phyloP scores from a whole-genome alignment of 164 flowering plant genomes.

The Tetracentron sinense region DNA sequence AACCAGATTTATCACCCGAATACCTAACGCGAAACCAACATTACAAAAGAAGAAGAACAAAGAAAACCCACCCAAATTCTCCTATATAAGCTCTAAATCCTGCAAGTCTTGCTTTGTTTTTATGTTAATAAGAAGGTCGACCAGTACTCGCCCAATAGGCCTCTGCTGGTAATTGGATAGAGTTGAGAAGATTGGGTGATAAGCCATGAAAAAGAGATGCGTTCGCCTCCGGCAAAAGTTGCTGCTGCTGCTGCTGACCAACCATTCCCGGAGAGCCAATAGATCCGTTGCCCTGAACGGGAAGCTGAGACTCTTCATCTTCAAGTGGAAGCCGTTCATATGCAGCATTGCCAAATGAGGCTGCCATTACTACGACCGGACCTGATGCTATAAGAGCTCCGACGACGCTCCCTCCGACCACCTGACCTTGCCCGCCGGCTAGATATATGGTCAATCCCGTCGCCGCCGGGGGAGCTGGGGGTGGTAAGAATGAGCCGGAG shows the following conservation, averaged over 20 bases:
- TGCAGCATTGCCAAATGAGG: slow-evolving; percentile 88
- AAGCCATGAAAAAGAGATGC: too few relatives aligned
- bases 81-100: too few relatives aligned
- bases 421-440: slow-evolving; percentile 91
- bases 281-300: slow-evolving; percentile 29
- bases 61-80: too few relatives aligned
- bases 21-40: too few relatives aligned
- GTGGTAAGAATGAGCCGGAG: slow-evolving; percentile 79
- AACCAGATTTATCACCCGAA: too few relatives aligned
- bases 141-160: too few relatives aligned
- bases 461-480: slow-evolving; percentile 88
- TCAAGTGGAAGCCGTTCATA: slow-evolving; percentile 86
- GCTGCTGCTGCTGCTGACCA: slow-evolving; percentile 26
- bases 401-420: slow-evolving; percentile 79
- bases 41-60: too few relatives aligned
- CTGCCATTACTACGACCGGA: slow-evolving; percentile 86
- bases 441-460: slow-evolving; percentile 70
- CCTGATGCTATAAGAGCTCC: slow-evolving; percentile 79
- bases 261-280: slow-evolving; percentile 39
- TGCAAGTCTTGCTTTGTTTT: too few relatives aligned
- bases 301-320: slow-evolving; percentile 43
- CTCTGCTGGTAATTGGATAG: too few relatives aligned
- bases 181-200: too few relatives aligned
- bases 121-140: too few relatives aligned
- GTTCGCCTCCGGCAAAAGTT: too few relatives aligned